Conservation (phyloP, 805 yeast genomes). For the Metschnikowia reukaufii region DNA sequence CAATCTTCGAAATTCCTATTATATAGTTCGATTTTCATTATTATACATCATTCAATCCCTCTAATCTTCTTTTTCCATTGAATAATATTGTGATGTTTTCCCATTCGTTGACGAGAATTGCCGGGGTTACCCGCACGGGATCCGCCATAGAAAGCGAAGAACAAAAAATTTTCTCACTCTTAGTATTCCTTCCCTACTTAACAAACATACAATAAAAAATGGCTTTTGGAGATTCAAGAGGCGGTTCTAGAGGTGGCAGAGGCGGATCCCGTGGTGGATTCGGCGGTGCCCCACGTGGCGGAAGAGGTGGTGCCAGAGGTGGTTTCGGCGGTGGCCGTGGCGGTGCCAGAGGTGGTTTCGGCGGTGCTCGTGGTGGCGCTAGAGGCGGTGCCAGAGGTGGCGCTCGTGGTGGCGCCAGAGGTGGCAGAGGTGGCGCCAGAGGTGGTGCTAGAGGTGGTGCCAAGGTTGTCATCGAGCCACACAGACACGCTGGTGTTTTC, state of each 20-base stretch:
- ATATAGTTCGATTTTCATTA: too few relatives aligned
- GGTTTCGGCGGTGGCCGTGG: conserved; percentile 47
- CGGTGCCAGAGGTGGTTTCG: conserved; percentile 48
- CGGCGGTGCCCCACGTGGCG: conserved; percentile 43
- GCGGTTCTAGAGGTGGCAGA: conserved; percentile 23
- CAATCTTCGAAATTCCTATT: too few relatives aligned
- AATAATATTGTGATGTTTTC: conserved; percentile 1
- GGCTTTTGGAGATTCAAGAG: conserved; percentile 24
- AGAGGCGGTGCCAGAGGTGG: conserved; percentile 41
- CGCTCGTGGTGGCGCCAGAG: conserved; percentile 53
- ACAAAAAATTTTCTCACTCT: conserved; percentile 15
- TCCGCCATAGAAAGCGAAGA: conserved; percentile 16
- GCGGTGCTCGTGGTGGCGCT: conserved; percentile 34
- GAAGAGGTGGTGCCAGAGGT: conserved; percentile 56
- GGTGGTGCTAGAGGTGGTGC: conserved; percentile 92
- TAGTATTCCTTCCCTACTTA: conserved; percentile 1
- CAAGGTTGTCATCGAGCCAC: conserved; percentile 96
- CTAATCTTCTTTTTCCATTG: too few relatives aligned
- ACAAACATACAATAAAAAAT: conserved; percentile 16
- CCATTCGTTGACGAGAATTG: conserved; percentile 5
- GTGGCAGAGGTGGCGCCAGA: conserved; percentile 65
- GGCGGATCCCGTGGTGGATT: conserved; percentile 21
- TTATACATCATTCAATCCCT: too few relatives aligned
- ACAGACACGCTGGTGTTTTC: conserved; percentile 97
- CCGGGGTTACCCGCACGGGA: conserved; percentile 21